Percentiles rank a stretch among this genome's conserved stretches.
These are phyloP conservation scores for Colletotrichum godetiae DNA, from an alignment of 2,329 filamentous ascomycete species.

Conservation along the genomic window DNA sequence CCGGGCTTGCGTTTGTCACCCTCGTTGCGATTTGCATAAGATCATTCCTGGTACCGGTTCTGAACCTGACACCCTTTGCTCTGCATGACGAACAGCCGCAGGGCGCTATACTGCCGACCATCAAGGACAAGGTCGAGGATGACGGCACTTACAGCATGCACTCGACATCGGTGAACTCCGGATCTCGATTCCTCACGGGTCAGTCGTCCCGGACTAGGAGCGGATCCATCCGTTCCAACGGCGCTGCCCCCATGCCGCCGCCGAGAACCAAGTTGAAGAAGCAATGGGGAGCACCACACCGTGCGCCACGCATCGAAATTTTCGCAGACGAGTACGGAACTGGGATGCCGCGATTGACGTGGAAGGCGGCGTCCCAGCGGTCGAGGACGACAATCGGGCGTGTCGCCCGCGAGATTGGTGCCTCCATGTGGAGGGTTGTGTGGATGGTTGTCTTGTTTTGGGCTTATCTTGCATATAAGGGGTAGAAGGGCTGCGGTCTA, in stretches of 20 bases:
- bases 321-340: conserved; percentile 60
- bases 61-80: conserved; percentile 65
- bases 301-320: conserved; percentile 65
- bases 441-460: conserved; percentile 75
- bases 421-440: conserved; percentile 70
- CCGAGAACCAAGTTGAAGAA: conserved; percentile 44
- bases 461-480: conserved; percentile 73
- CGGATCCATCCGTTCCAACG: conserved; percentile 42
- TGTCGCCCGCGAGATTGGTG: conserved; percentile 70
- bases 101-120: conserved; percentile 55
- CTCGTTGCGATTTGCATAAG: conserved; percentile 62
- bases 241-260: conserved; percentile 37
- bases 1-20: conserved; percentile 67
- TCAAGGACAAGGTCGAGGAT: conserved; percentile 66
- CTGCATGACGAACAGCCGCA: conserved; percentile 53
- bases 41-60: conserved; percentile 66
- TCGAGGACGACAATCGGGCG: conserved; percentile 52
- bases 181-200: conserved; percentile 47
- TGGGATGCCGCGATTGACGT: conserved; percentile 47
- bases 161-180: conserved; percentile 46
- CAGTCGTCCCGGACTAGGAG: conserved; percentile 38
- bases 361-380: conserved; percentile 43
- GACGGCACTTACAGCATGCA: conserved; percentile 47
- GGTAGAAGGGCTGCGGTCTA: conserved; percentile 51
- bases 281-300: conserved; percentile 54